A percentile compares a stretch with the other conserved stretches of the same genome.
Evolutionary conservation across 257 asterid species (phyloP).

Genomic region (Lantana camara): DNA sequence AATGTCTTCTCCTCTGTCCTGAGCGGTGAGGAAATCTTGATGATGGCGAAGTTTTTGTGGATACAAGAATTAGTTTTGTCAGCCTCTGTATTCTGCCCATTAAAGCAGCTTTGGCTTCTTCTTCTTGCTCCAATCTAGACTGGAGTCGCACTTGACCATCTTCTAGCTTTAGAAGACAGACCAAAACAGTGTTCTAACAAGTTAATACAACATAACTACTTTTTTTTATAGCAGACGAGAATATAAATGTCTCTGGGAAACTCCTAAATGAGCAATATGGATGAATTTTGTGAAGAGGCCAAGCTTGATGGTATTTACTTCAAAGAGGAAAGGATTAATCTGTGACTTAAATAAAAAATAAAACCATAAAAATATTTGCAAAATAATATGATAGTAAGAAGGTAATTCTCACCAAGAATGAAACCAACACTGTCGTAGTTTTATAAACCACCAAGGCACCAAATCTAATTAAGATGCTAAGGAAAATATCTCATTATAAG

Average conservation of each 20-base stretch:
- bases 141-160: slow-evolving; percentile 98
- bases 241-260: slow-evolving; percentile 13
- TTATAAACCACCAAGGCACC: background rate
- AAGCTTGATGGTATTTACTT: background rate
- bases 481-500: slow-evolving; percentile 12
- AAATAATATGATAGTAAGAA: slow-evolving; percentile 1
- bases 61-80: slow-evolving; percentile 92
- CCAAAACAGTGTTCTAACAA: slow-evolving; percentile 31
- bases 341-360: background rate
- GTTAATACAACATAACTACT: slow-evolving; percentile 32
- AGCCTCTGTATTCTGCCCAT: slow-evolving; percentile 95
- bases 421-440: slow-evolving; percentile 1
- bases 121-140: slow-evolving; percentile 99
- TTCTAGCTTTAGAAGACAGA: slow-evolving; percentile 77
- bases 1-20: slow-evolving; percentile 88
- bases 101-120: slow-evolving; percentile 98
- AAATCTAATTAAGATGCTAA: slow-evolving; percentile 3
- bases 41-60: slow-evolving; percentile 82
- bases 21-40: slow-evolving; percentile 75
- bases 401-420: slow-evolving; percentile 8
- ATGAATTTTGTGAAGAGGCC: slow-evolving; percentile 20
- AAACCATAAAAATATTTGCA: background rate
- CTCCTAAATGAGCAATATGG: slow-evolving; percentile 4
- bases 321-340: slow-evolving; percentile 5
- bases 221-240: slow-evolving; percentile 13